A percentile compares a stretch with the other conserved stretches of the same genome.
These are phyloP conservation scores for Rhizopogon vinicolor DNA, from an alignment of 768 basidiomycete species.

Conservation along the genomic window DNA sequence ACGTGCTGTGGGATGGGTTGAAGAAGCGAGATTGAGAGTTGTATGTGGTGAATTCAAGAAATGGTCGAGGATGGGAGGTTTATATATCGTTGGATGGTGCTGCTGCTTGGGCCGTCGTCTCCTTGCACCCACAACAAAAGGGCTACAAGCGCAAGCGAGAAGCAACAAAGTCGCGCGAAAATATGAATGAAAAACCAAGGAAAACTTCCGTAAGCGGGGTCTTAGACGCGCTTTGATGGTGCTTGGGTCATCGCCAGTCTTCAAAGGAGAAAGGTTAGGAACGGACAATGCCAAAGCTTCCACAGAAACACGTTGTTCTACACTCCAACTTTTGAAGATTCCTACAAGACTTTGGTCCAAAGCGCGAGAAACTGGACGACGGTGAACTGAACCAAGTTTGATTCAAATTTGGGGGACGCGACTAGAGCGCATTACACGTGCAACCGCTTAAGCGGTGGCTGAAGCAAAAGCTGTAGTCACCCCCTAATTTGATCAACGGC, in stretches of 20 bases:
- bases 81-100: slow-evolving; percentile 1
- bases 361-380: not conserved
- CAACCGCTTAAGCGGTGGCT: not conserved
- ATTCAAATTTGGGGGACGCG: not conserved
- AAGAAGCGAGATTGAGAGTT: not conserved
- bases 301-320: slow-evolving; percentile 3
- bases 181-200: slow-evolving; percentile 5
- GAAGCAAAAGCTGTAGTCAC: not conserved
- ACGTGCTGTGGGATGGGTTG: not conserved
- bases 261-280: not conserved
- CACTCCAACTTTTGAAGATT: too few species aligned
- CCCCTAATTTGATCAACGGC: too few species aligned
- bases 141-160: not conserved
- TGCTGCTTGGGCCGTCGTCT: slow-evolving; percentile 6
- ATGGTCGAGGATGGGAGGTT: not conserved
- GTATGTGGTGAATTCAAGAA: not conserved
- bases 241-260: not conserved
- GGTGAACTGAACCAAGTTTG: not conserved
- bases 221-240: slow-evolving; percentile 5
- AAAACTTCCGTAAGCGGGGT: not conserved
- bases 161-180: slow-evolving; percentile 16
- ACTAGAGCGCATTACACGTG: not conserved
- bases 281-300: not conserved
- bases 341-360: not conserved
- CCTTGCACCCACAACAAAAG: slow-evolving; percentile 14